These are phyloP conservation scores for Microbotryomycetes sp. DNA, from an alignment of 1,284 basidiomycete species.

Conservation along the genomic window DNA sequence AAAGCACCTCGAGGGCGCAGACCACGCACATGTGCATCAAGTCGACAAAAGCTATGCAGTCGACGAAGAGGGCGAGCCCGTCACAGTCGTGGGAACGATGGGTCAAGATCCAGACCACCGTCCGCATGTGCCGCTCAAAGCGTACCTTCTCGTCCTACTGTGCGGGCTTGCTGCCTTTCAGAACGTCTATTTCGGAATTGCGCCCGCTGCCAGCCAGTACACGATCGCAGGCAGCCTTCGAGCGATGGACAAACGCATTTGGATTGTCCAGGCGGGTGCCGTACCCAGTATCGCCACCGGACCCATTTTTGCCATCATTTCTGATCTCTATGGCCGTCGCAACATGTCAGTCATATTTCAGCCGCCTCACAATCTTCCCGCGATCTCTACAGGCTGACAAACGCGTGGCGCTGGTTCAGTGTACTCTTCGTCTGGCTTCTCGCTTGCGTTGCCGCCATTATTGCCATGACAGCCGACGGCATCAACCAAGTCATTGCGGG, in stretches of 20 bases:
- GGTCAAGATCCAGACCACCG: slow-evolving; percentile 13
- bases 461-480: slow-evolving; percentile 9
- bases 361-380: no score
- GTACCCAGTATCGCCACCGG: slow-evolving; percentile 12
- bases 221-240: slow-evolving; percentile 4
- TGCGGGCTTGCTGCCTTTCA: slow-evolving; percentile 6
- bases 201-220: slow-evolving; percentile 11
- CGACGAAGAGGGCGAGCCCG: slow-evolving; percentile 2
- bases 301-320: slow-evolving; percentile 10
- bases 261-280: slow-evolving; percentile 13
- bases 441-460: slow-evolving; percentile 9
- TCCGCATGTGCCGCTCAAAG: not conserved
- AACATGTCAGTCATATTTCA: not conserved
- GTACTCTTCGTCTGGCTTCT: slow-evolving; percentile 5
- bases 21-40: not conserved
- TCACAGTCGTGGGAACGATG: slow-evolving; percentile 8
- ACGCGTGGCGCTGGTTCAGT: no score
- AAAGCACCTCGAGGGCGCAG: no score
- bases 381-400: no score
- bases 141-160: not conserved
- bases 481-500: slow-evolving; percentile 8
- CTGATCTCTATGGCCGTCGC: slow-evolving; percentile 13
- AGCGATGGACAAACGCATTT: slow-evolving; percentile 8
- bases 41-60: slow-evolving; percentile 7
- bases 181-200: slow-evolving; percentile 7